Conservation (phyloP, 1,139 yeast genomes). For the Debaryomycetaceae sp. region DNA sequence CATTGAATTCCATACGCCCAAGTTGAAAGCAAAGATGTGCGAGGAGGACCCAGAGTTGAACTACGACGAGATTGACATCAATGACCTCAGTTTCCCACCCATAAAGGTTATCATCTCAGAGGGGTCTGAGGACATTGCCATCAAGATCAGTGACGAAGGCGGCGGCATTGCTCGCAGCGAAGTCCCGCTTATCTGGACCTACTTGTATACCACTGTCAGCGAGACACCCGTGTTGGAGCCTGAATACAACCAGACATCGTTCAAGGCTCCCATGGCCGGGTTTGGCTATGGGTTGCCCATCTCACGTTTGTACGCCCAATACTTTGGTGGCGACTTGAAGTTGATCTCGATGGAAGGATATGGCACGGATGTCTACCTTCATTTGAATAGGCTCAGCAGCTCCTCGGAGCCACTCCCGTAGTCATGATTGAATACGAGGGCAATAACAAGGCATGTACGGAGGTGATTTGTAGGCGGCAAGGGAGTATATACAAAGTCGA, state of each 20-base stretch:
- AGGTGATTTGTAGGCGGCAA: background rate
- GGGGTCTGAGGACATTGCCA: conserved; percentile 90
- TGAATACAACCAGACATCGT: conserved; percentile 50
- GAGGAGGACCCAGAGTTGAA: conserved; percentile 40
- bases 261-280: conserved; percentile 92
- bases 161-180: conserved; percentile 90
- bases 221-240: conserved; percentile 67
- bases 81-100: conserved; percentile 73
- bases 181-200: conserved; percentile 85
- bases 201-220: conserved; percentile 82
- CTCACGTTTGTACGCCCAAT: conserved; percentile 79
- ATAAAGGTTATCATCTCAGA: conserved; percentile 86
- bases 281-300: conserved; percentile 91
- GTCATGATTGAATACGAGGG: conserved; percentile 6
- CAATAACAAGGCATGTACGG: too few relatives aligned
- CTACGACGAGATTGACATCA: conserved; percentile 45
- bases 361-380: conserved; percentile 89
- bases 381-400: conserved; percentile 57
- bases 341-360: conserved; percentile 90
- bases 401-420: conserved; percentile 45
- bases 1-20: conserved; percentile 64
- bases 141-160: conserved; percentile 89
- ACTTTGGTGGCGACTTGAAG: conserved; percentile 87
- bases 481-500: background rate
- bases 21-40: conserved; percentile 33